Conservation (phyloP, 106 monocot genomes). For the Platanthera guangdongensis region DNA sequence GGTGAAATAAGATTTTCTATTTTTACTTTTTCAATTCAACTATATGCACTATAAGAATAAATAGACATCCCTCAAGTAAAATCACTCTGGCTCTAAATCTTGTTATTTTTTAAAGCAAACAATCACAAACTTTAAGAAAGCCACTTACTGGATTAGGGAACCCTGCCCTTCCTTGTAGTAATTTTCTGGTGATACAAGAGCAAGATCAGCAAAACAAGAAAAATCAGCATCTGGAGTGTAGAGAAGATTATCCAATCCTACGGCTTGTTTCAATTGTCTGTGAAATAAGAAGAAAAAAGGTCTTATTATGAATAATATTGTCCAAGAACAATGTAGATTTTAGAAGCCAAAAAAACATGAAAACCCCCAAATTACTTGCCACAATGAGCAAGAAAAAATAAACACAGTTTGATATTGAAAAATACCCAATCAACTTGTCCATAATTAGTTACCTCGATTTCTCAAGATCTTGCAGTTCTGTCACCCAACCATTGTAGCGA, state of each 20-base stretch:
- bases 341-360: neutral
- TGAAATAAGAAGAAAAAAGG: neutral
- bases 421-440: neutral
- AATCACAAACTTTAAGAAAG: neutral
- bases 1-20: too few species aligned
- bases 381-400: neutral
- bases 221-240: slow-evolving; percentile 98
- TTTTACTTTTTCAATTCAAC: too few species aligned
- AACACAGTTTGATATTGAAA: neutral
- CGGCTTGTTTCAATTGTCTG: slow-evolving; percentile 72
- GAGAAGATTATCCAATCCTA: slow-evolving; percentile 96
- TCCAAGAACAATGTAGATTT: neutral
- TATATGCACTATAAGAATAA: too few species aligned
- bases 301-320: neutral
- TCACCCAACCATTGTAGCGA: slow-evolving; percentile 94
- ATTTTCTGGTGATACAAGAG: slow-evolving; percentile 87
- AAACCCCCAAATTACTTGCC: neutral
- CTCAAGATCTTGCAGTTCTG: slow-evolving; percentile 75
- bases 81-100: too few species aligned
- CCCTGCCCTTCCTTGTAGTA: slow-evolving; percentile 97
- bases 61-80: too few species aligned
- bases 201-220: slow-evolving; percentile 96
- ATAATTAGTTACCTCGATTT: slow-evolving; percentile 52
- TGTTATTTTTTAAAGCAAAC: neutral
- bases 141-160: slow-evolving; percentile 87